Conservation (phyloP, 1,284 basidiomycete species). For the Tetrapyrgos nigripes region DNA sequence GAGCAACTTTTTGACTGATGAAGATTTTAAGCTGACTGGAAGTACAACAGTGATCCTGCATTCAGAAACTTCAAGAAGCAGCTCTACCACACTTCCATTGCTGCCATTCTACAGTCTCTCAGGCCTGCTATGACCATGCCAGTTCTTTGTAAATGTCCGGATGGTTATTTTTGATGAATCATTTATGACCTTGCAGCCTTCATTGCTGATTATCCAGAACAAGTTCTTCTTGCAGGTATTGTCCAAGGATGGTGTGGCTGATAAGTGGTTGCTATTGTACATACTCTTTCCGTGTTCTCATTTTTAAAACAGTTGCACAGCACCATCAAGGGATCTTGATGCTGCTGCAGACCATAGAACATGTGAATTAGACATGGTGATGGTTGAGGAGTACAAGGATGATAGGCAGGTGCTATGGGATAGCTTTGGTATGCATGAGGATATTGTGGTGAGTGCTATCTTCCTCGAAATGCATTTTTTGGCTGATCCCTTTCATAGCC, state of each 20-base stretch:
- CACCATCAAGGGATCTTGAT: conserved; percentile 16
- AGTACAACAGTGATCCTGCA: conserved; percentile 21
- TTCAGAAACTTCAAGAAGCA: conserved; percentile 28
- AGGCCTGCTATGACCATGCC: conserved; percentile 18
- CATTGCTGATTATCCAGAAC: conserved; percentile 28
- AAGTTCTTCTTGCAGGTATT: conserved; percentile 21
- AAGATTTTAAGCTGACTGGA: conserved; percentile 20
- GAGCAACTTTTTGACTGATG: not conserved
- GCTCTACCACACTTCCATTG: conserved; percentile 22
- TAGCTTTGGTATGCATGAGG: conserved; percentile 14
- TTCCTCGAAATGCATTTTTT: not conserved
- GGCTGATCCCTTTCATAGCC: not conserved
- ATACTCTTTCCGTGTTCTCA: conserved; percentile 15
- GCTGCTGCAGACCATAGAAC: conserved; percentile 1
- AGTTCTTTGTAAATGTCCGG: conserved; percentile 18
- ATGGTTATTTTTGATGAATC: conserved; percentile 22
- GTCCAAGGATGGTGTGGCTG: conserved; percentile 24
- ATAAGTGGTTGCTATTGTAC: conserved; percentile 8
- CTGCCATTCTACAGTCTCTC: conserved; percentile 17
- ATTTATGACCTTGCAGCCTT: conserved; percentile 23
- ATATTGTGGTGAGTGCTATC: conserved; percentile 11
- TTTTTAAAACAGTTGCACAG: conserved; percentile 16
- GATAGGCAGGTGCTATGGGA: conserved; percentile 13
- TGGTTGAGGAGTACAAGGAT: conserved; percentile 2
- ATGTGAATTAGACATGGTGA: not conserved